Conservation (phyloP, 2,329 filamentous ascomycete species). For the Ilyonectria destructans region DNA sequence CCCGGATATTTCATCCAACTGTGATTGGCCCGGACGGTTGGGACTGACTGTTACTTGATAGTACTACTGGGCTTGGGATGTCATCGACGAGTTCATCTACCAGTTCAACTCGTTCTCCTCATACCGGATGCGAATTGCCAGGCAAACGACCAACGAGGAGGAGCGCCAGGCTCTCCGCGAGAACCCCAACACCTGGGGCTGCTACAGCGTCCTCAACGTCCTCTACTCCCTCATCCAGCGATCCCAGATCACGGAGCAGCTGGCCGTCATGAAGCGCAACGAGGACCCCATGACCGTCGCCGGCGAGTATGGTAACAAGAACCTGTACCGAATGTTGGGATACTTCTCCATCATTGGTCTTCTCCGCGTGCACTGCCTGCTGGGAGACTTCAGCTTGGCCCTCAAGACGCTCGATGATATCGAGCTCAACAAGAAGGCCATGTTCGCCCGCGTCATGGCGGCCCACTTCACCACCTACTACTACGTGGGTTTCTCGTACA, state of each 20-base stretch:
- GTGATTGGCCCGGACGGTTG: slow-evolving; percentile 29
- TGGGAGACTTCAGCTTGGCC: slow-evolving; percentile 97
- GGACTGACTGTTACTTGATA: slow-evolving; percentile 58
- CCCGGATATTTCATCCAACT: slow-evolving; percentile 21
- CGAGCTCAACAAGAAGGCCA: slow-evolving; percentile 99
- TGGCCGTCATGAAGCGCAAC: slow-evolving; percentile 93
- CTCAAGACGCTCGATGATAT: slow-evolving; percentile 99
- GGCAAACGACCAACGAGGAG: slow-evolving; percentile 88
- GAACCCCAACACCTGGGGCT: slow-evolving; percentile 99
- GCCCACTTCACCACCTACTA: slow-evolving; percentile 99
- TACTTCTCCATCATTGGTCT: slow-evolving; percentile 99
- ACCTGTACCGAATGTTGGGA: slow-evolving; percentile 97
- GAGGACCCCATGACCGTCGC: slow-evolving; percentile 91
- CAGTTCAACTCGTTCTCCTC: slow-evolving; percentile 99
- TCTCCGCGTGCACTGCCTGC: slow-evolving; percentile 93
- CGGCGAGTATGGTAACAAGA: slow-evolving; percentile 95
- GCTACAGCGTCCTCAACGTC: slow-evolving; percentile 99
- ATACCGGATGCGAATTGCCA: slow-evolving; percentile 92
- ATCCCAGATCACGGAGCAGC: slow-evolving; percentile 98
- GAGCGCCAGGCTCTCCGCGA: slow-evolving; percentile 93
- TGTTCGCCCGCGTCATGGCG: slow-evolving; percentile 99
- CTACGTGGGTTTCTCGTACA: slow-evolving; percentile 99
- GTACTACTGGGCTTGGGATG: slow-evolving; percentile 99
- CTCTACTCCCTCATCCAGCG: slow-evolving; percentile 99
- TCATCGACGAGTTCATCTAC: slow-evolving; percentile 99